Conservation (phyloP, 2,329 filamentous ascomycete genomes). For the Geosmithia morbida region DNA sequence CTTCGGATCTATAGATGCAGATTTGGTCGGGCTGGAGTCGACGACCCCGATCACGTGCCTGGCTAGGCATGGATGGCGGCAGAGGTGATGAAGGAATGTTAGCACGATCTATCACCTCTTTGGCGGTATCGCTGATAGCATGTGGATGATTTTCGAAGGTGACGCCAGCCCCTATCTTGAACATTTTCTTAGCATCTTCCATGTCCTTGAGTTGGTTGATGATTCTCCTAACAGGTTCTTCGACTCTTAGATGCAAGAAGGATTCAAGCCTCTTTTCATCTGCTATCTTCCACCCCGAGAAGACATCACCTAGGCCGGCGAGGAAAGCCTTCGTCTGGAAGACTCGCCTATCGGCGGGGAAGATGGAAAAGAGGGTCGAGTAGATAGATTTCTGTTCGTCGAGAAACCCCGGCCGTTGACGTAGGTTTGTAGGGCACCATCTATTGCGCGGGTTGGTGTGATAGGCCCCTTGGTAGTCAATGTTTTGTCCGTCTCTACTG, state of each 20-base stretch:
- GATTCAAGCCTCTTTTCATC: conserved; percentile 15
- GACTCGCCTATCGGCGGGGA: conserved; percentile 8
- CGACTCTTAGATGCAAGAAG: conserved; percentile 11
- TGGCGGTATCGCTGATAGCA: conserved; percentile 3
- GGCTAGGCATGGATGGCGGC: conserved; percentile 3
- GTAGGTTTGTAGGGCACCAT: conserved; percentile 12
- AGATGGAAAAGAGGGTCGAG: conserved; percentile 7
- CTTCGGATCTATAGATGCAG: conserved; percentile 10
- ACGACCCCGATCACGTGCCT: conserved; percentile 7
- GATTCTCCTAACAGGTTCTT: conserved; percentile 14
- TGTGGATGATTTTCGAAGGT: background rate
- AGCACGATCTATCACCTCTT: conserved; percentile 12
- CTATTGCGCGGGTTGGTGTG: conserved; percentile 14
- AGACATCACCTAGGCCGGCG: conserved; percentile 7
- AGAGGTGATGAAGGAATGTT: no score
- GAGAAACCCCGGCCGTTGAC: conserved; percentile 14
- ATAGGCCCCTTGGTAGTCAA: conserved; percentile 12
- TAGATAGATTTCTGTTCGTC: conserved; percentile 9
- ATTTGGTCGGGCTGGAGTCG: conserved; percentile 17
- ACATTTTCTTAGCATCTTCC: conserved; percentile 11
- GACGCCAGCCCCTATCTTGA: background rate
- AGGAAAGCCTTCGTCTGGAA: conserved; percentile 13
- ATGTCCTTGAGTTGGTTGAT: conserved; percentile 12
- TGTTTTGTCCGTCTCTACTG: conserved; percentile 9
- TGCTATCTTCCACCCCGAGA: conserved; percentile 6